Base-by-base conservation (phyloP, 805 yeast species). In the Barnettozyma californica region DNA sequence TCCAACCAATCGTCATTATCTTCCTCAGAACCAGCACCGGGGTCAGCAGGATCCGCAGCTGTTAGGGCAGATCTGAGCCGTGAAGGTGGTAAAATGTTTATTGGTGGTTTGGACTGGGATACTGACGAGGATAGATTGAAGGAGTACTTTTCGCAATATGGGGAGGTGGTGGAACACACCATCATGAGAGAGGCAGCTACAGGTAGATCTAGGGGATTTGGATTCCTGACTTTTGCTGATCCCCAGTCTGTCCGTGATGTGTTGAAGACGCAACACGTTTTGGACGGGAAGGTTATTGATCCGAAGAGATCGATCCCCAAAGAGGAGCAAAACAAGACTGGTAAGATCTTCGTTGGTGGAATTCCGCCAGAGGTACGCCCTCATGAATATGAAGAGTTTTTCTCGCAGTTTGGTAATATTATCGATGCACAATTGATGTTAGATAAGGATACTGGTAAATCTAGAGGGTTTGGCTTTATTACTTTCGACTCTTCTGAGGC, bases 71-170 rank as follows among this genome's bases (percentile, higher is more conserved):
- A 81, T 66, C 64, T 80, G 54, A 68, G 78, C 53, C 78, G 82
- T 55, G 96, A 87, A 59, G 83, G 83, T 54, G 95, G 95, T 47
- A 90, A 90, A 64, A 87, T 90, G 95, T 90, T 90, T 62, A 80
- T 89, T 66, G 99, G 99, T 54, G 99, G 99, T 44, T 80, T 92
- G 59, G 94, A 92, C 62, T 92, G 98, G 98, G 97, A 92, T 63
- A 92, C 99, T 14, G 83, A 91, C 13, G 98, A 92, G 62, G 95
- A 90, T 53, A 80, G 85, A 31, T 71, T 92, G 68, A 81, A 77
- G 56, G 83, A 81, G 47, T 92, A 92, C 65, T 92, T 92, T 65
- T 72, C 84, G 43, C 84, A 91, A 66, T 92, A 79, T 64, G 99
- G 99, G 58, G 92, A 85, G 54, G 91, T 92, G 47, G 65, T 80